A percentile compares a stretch with the other conserved stretches of the same genome.
These are phyloP conservation scores for Elymus sibiricus DNA, from an alignment of 176 grass and related monocot species.

Conservation along the genomic window DNA sequence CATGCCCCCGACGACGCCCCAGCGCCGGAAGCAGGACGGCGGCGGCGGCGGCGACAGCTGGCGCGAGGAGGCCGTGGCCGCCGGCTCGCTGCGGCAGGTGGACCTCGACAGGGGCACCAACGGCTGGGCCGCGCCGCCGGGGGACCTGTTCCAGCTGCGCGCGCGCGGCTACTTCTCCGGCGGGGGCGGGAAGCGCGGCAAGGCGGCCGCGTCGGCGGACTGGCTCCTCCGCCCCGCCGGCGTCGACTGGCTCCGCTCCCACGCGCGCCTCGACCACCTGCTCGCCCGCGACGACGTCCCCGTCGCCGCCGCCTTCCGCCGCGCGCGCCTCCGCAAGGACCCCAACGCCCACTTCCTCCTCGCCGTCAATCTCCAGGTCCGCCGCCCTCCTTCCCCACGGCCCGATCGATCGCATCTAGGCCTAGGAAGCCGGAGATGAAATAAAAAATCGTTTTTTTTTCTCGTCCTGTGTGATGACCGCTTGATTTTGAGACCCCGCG, in stretches of 20 bases:
- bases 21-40: conserved; percentile 3
- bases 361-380: conserved; percentile 89
- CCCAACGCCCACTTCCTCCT: conserved; percentile 67
- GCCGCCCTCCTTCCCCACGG: no score
- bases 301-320: conserved; percentile 57
- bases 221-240: conserved; percentile 86
- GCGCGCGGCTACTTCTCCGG: conserved; percentile 52
- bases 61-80: conserved; percentile 54
- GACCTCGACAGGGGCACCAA: conserved; percentile 72
- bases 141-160: conserved; percentile 78
- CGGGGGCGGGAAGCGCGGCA: conserved; percentile 28
- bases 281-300: conserved; percentile 69
- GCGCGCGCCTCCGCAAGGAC: conserved; percentile 54
- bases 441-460: neutral
- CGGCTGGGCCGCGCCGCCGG: conserved; percentile 93
- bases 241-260: conserved; percentile 90
- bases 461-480: neutral
- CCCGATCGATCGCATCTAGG: conserved; percentile 34
- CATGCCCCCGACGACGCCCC: conserved; percentile 22
- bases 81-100: conserved; percentile 61
- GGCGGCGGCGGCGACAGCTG: conserved; percentile 3
- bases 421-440: neutral
- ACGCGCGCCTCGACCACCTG: conserved; percentile 71
- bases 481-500: neutral
- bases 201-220: conserved; percentile 43